phyloP scores from a whole-genome alignment of 78 protist genomes.

The Isochrysis galbana region DNA sequence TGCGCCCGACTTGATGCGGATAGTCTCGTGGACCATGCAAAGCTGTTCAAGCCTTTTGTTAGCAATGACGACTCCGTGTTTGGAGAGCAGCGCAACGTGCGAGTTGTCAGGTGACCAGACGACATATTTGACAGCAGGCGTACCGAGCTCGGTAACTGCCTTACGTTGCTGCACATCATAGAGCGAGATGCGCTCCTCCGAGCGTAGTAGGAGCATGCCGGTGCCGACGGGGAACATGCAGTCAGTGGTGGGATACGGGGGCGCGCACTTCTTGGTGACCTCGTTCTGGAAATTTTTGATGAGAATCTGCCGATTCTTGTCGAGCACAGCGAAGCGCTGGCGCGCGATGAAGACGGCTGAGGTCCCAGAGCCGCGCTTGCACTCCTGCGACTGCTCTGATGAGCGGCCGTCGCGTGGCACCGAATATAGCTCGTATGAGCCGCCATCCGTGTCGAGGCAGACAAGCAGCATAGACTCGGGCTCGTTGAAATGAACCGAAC shows the following conservation, averaged over 20 bases:
- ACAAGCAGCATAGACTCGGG: background rate
- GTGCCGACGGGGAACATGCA: constrained; percentile 82
- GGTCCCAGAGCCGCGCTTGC: constrained; percentile 76
- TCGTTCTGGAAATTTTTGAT: constrained; percentile 79
- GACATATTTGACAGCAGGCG: constrained; percentile 78
- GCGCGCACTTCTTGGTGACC: constrained; percentile 75
- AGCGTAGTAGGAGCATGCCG: constrained; percentile 70
- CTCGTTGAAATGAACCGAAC: constrained; percentile 1
- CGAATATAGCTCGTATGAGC: constrained; percentile 82
- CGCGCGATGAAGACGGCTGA: constrained; percentile 88
- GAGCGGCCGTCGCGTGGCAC: constrained; percentile 56
- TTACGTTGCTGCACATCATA: constrained; percentile 84
- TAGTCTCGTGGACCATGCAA: constrained; percentile 82
- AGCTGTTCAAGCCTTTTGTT: constrained; percentile 73
- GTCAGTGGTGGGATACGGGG: constrained; percentile 70
- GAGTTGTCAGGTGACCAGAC: constrained; percentile 85
- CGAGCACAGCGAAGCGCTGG: constrained; percentile 90
- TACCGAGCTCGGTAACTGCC: constrained; percentile 36
- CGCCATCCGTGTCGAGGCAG: constrained; percentile 77
- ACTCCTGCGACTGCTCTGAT: background rate
- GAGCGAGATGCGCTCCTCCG: constrained; percentile 82
- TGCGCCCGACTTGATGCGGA: constrained; percentile 81
- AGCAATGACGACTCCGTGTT: constrained; percentile 64
- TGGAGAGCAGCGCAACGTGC: constrained; percentile 84
- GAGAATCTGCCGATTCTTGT: constrained; percentile 75